Evolutionary conservation across 139 green algal genomes (phyloP).

Genomic region (Chlamydomonas eustigma): DNA sequence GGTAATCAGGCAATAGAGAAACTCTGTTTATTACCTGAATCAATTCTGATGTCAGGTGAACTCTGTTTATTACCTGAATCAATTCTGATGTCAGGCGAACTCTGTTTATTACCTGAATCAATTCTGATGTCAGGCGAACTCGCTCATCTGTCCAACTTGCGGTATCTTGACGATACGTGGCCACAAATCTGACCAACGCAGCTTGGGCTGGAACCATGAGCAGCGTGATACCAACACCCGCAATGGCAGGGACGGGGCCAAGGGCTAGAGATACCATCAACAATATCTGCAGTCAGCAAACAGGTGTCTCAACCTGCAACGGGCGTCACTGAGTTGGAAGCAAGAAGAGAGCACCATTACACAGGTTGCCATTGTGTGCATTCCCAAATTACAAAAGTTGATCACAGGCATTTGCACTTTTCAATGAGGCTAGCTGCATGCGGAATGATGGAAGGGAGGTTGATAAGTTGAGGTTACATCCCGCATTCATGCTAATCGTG

Average conservation of each 20-base stretch:
- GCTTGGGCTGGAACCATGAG: conserved; percentile 64
- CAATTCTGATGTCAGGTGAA: background rate
- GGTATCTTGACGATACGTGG: conserved; percentile 9
- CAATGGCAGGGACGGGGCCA: conserved; percentile 55
- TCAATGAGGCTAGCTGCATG: no score
- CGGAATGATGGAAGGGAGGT: no score
- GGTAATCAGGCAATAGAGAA: no score
- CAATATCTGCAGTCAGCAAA: conserved; percentile 35
- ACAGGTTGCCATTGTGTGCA: no score
- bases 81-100: background rate
- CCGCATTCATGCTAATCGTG: no score
- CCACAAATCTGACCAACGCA: conserved; percentile 53
- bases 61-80: background rate
- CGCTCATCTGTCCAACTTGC: conserved; percentile 69
- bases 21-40: background rate
- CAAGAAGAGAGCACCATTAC: no score
- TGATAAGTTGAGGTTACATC: no score
- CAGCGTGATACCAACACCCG: conserved; percentile 54
- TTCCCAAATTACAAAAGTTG: no score
- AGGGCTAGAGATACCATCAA: conserved; percentile 57
- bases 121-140: conserved; percentile 61
- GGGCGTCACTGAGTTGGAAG: no score
- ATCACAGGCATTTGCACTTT: no score
- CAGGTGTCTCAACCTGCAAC: no score
- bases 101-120: conserved; percentile 29